Conservation (phyloP, 371 early-diverging fungal species). For the Mortierella sp. region DNA sequence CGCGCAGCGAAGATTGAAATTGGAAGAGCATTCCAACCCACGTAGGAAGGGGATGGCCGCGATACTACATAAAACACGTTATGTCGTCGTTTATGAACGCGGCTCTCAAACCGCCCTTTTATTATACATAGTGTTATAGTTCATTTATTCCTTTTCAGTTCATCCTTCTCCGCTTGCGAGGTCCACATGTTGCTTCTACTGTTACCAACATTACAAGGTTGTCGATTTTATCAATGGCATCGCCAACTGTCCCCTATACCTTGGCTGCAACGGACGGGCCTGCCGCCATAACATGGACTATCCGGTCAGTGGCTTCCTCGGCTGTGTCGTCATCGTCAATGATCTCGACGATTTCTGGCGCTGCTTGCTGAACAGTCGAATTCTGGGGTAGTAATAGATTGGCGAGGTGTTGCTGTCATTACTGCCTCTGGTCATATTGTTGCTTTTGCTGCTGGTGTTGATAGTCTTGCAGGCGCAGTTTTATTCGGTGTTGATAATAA, state of each 20-base stretch:
- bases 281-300: not conserved
- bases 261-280: not conserved
- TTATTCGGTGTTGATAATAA: not conserved
- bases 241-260: not conserved
- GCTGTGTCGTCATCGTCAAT: not conserved
- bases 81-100: too few relatives aligned
- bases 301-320: not conserved
- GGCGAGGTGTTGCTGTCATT: not conserved
- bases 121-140: too few relatives aligned
- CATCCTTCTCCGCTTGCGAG: not conserved
- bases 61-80: too few relatives aligned
- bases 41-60: too few relatives aligned
- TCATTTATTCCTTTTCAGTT: not conserved
- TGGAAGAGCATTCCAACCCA: too few relatives aligned
- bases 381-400: not conserved
- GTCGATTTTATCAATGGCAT: not conserved
- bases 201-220: not conserved
- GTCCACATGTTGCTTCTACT: not conserved
- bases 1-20: too few relatives aligned
- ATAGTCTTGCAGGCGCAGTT: not conserved
- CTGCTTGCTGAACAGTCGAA: not conserved
- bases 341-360: not conserved
- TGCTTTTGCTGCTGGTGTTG: not conserved
- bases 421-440: not conserved
- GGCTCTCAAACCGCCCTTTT: too few relatives aligned